Evolutionary conservation across 768 basidiomycete genomes (phyloP).

Genomic region (Asterophora lycoperdoides): DNA sequence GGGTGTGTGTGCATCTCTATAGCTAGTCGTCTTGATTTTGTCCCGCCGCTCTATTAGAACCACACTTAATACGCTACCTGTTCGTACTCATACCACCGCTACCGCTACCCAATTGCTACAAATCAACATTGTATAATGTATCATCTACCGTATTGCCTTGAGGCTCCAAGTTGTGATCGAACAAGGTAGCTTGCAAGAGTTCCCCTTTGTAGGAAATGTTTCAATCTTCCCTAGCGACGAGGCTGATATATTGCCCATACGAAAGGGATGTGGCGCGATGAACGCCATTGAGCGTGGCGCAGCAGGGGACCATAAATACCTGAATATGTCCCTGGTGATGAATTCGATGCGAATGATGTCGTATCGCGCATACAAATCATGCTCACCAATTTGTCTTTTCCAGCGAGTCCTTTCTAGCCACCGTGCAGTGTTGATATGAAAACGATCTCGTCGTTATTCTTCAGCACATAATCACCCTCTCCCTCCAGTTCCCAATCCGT

Average conservation of each 20-base stretch:
- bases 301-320: no score
- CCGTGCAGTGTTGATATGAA: conserved; percentile 97
- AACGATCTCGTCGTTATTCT: conserved; percentile 83
- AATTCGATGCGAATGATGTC: no score
- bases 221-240: no score
- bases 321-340: no score
- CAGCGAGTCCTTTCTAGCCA: conserved; percentile 41
- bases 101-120: neutral
- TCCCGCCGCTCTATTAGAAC: conserved; percentile 1
- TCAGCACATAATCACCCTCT: conserved; percentile 78
- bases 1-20: neutral
- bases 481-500: conserved; percentile 98
- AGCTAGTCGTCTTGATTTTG: neutral
- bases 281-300: no score
- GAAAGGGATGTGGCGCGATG: no score
- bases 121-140: conserved; percentile 3
- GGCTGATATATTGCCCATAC: no score
- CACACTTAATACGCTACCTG: conserved; percentile 4
- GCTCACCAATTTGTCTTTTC: conserved; percentile 24
- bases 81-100: neutral
- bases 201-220: no score
- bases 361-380: no score
- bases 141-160: neutral
- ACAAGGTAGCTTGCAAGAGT: no score
- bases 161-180: no score